Evolutionary conservation across 169 alveolate genomes (phyloP).

Genomic region (Perkinsus olseni): DNA sequence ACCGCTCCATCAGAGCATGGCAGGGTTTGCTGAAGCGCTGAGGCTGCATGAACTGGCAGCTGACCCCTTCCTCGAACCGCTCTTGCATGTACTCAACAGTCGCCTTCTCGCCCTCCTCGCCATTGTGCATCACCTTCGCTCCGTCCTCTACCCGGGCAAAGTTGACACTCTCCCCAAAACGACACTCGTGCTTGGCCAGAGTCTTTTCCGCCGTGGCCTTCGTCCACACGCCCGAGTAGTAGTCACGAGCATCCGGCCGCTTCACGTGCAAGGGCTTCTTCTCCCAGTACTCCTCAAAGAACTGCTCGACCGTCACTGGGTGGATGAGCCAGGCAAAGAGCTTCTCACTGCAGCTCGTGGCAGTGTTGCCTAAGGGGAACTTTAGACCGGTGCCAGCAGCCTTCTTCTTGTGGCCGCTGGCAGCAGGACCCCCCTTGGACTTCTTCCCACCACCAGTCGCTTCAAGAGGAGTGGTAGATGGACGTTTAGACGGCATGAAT

Average conservation of each 20-base stretch:
- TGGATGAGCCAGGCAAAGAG: neutral
- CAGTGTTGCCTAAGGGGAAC: neutral
- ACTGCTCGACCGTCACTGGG: neutral
- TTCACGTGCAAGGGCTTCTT: neutral
- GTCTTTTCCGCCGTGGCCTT: neutral
- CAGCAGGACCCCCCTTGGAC: neutral
- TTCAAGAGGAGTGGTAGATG: neutral
- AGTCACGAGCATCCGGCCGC: neutral
- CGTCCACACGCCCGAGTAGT: neutral
- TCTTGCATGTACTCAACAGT: neutral
- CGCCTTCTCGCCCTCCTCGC: conserved; percentile 7
- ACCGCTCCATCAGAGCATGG: neutral
- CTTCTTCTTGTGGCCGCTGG: neutral
- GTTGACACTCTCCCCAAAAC: neutral
- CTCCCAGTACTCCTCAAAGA: conserved; percentile 2
- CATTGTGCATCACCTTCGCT: neutral
- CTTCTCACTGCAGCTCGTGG: neutral
- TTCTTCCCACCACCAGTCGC: neutral
- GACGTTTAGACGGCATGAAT: neutral
- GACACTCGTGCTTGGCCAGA: neutral
- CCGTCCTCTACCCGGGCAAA: conserved; percentile 4
- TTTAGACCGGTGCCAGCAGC: neutral
- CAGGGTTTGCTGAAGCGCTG: neutral
- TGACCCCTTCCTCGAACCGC: neutral
- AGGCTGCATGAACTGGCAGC: conserved; percentile 14